phyloP scores from a whole-genome alignment of 345 rosid species.

The Camelina sativa region DNA sequence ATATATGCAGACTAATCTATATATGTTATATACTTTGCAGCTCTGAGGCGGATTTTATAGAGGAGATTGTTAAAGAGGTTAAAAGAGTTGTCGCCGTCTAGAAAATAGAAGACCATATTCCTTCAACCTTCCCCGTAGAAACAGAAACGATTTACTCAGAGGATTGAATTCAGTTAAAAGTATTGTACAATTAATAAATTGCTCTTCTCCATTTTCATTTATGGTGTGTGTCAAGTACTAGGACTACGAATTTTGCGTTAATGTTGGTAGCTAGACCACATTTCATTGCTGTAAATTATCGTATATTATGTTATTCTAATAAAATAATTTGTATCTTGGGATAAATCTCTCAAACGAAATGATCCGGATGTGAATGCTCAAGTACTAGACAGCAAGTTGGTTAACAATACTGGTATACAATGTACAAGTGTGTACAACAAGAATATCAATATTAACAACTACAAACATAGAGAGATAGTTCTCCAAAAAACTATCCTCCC shows the following conservation, averaged over 20 bases:
- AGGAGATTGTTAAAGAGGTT: conserved; percentile 13
- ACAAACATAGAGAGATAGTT: background rate
- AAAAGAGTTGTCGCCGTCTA: background rate
- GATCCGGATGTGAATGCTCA: background rate
- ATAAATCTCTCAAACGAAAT: too few species aligned
- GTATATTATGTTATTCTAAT: background rate
- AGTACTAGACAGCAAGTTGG: too few species aligned
- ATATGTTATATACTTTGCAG: background rate
- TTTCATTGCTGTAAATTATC: background rate
- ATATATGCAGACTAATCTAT: background rate
- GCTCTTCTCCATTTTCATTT: background rate
- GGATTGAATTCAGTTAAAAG: background rate
- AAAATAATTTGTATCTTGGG: background rate
- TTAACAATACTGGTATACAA: too few species aligned
- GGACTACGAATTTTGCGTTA: background rate
- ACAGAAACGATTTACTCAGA: background rate
- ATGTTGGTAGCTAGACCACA: background rate
- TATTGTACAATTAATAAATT: background rate
- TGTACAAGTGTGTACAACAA: background rate
- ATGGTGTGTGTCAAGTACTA: background rate
- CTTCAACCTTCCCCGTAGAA: background rate
- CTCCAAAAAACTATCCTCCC: background rate
- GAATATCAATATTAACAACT: background rate
- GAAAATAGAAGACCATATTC: background rate
- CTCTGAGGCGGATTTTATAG: conserved; percentile 13